Evolutionary conservation across 1,284 basidiomycete species (phyloP), one percentile per base, ranked within the genome.

Genomic region (Anthracocystis walkeri): DNA sequence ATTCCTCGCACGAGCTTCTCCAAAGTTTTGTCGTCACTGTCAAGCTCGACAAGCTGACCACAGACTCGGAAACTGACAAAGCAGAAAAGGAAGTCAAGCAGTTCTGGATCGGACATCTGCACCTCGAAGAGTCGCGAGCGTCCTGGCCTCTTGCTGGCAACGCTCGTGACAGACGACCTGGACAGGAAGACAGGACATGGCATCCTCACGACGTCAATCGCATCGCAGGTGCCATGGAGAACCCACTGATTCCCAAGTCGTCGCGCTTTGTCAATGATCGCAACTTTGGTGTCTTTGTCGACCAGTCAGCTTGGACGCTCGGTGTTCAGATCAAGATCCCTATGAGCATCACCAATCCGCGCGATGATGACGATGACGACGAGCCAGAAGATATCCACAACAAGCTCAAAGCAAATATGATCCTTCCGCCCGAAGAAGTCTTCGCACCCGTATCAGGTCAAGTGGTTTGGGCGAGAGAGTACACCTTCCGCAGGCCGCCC

Each of bases 21-120:
- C 56, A 69, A 49, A 70, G 65, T 31, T 70, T 75, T 48, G 70
- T 67, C 38, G 66, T 75, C 38, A 64, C 62, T 2, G 57, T 72
- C 33, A 59, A 51, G n/a, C 53, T 69, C 33, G 55, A 57, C 46
- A 62, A 58, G 33, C 40, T 53, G 14, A 23, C 53, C 12, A 11
- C 29, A 18, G 8, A 29, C 0, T 35, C 29, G 3, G 7, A 31
- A 8, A 35, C n/a, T n/a, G 23, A 29, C 14, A 11, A 55, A 46
- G 11, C 48, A 40, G 31, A 55, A 16, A 21, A 58, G 41, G 55
- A 67, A 11, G 3, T 23, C 11, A 42, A 68, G 25, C 65, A 61
- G 4, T 82, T 75, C 61, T 82, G 80, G 80, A 58, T 80, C 27
- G 80, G 65, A 4, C 74, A 82, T 23, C 42, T 82, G 35, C 57